Conservation (phyloP, 441 rosid species). For the Geranium incanum region DNA sequence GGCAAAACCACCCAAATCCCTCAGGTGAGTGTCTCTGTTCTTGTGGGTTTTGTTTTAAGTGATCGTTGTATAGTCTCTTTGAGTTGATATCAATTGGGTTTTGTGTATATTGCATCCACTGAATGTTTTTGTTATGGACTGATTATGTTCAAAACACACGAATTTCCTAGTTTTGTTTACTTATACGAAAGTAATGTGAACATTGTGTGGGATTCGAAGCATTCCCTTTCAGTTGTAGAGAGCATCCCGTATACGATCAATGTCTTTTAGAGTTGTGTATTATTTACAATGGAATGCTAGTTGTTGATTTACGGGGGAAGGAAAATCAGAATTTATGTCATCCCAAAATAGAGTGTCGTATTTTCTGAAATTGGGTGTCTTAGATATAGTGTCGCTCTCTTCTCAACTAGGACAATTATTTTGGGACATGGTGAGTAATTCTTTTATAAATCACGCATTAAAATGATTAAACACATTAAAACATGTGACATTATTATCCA, state of each 20-base stretch:
- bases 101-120: not conserved
- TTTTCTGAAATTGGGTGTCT: not conserved
- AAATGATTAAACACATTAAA: not conserved
- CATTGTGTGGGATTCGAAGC: not conserved
- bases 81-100: not conserved
- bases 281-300: not conserved
- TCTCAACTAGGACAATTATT: not conserved
- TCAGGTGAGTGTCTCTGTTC: conserved; percentile 46
- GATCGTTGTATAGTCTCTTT: not conserved
- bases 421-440: too few species aligned
- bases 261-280: not conserved
- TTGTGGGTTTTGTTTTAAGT: conserved; percentile 1
- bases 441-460: too few species aligned
- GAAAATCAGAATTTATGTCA: not conserved
- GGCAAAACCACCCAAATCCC: conserved; percentile 98
- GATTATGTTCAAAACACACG: not conserved
- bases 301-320: not conserved
- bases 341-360: not conserved
- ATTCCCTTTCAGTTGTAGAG: not conserved
- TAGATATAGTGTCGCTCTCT: not conserved
- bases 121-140: not conserved
- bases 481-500: not conserved
- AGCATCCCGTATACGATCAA: not conserved
- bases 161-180: not conserved
- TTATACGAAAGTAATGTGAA: not conserved